Evolutionary conservation across 768 basidiomycete species (phyloP).

Genomic region (Boletus fagicola): DNA sequence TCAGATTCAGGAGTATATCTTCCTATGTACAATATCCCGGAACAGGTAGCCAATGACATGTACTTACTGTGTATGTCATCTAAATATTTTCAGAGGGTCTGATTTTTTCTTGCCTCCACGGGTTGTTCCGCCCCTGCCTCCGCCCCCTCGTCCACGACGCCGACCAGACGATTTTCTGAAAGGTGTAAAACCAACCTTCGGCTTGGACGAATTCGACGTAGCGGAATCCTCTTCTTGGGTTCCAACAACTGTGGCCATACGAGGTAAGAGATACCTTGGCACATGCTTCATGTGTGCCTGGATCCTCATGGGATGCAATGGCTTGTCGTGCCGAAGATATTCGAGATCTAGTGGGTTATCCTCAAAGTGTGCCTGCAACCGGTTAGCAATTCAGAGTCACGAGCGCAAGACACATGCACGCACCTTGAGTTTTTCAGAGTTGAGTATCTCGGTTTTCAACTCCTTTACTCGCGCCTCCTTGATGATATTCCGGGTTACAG

Average conservation of each 20-base stretch:
- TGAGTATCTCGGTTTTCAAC: slow-evolving; percentile 87
- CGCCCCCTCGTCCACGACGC: slow-evolving; percentile 54
- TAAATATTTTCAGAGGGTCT: slow-evolving; percentile 81
- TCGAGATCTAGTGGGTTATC: slow-evolving; percentile 94
- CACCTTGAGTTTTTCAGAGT: slow-evolving; percentile 96
- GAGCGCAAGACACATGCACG: slow-evolving; percentile 14
- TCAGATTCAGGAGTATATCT: not conserved
- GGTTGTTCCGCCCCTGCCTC: slow-evolving; percentile 36
- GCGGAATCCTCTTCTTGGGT: slow-evolving; percentile 29
- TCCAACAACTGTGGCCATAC: slow-evolving; percentile 51
- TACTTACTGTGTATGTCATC: slow-evolving; percentile 19
- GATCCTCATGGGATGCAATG: slow-evolving; percentile 83
- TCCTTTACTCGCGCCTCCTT: slow-evolving; percentile 93
- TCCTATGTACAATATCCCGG: not conserved
- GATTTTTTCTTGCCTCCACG: slow-evolving; percentile 61
- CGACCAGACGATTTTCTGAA: slow-evolving; percentile 59
- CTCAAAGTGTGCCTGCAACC: slow-evolving; percentile 87
- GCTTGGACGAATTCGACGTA: slow-evolving; percentile 8
- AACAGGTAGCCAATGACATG: not conserved
- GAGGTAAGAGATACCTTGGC: slow-evolving; percentile 88
- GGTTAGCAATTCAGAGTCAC: not conserved
- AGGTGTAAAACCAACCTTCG: slow-evolving; percentile 60
- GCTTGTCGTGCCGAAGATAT: slow-evolving; percentile 91
- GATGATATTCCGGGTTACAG: slow-evolving; percentile 82
- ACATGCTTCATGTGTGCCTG: slow-evolving; percentile 97